Evolutionary conservation across 2,329 filamentous ascomycete genomes (phyloP).

Genomic region (Curvularia hawaiiensis): DNA sequence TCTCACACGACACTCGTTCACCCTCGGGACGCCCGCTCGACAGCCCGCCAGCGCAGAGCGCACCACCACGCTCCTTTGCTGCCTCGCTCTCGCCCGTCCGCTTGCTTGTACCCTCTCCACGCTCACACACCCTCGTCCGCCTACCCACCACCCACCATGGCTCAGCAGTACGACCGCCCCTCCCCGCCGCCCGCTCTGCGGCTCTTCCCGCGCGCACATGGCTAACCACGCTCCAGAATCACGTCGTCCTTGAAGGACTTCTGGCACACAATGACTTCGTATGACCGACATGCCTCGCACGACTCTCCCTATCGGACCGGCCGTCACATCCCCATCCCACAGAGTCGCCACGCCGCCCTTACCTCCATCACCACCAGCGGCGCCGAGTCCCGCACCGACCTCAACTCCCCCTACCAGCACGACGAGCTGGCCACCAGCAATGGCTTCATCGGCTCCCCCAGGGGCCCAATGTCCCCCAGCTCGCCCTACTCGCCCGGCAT

Average conservation of each 20-base stretch:
- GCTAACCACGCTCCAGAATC: conserved; percentile 41
- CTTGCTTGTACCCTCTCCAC: conserved; percentile 7
- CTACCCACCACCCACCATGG: conserved; percentile 31
- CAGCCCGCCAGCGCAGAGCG: conserved; percentile 20
- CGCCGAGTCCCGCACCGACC: conserved; percentile 83
- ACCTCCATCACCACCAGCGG: conserved; percentile 86
- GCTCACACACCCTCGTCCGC: not conserved
- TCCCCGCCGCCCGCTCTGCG: not conserved
- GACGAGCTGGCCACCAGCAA: conserved; percentile 64
- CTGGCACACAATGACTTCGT: conserved; percentile 84
- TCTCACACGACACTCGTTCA: conserved; percentile 13
- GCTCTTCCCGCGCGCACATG: conserved; percentile 7
- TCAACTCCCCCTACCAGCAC: conserved; percentile 78
- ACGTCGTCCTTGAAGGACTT: conserved; percentile 76
- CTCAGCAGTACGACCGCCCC: conserved; percentile 39
- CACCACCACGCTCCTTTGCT: conserved; percentile 23
- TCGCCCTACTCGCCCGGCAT: conserved; percentile 89
- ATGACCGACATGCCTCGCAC: conserved; percentile 84
- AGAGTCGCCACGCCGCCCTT: conserved; percentile 79
- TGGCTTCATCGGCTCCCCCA: conserved; percentile 65
- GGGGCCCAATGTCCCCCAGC: conserved; percentile 62
- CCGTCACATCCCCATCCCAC: conserved; percentile 84
- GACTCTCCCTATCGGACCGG: conserved; percentile 93
- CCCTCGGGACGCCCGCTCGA: conserved; percentile 1
- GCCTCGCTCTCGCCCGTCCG: conserved; percentile 16